A percentile compares a stretch with the other conserved stretches of the same genome.
These are phyloP conservation scores for Pseudevernia furfuracea DNA, from an alignment of 495 filamentous ascomycete species.

Conservation along the genomic window DNA sequence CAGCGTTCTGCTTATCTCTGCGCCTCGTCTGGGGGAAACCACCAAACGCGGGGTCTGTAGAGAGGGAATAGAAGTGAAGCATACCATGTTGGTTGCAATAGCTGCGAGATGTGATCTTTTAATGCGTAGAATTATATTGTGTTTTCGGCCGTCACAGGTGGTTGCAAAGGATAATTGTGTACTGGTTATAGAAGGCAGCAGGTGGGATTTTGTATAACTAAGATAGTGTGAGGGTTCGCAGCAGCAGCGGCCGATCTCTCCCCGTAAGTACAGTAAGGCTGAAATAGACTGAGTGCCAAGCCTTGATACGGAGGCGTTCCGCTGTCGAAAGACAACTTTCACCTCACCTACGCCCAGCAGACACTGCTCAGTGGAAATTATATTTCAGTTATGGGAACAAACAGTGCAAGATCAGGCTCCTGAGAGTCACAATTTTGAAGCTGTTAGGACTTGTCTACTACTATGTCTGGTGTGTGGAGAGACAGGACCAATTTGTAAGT, in stretches of 20 bases:
- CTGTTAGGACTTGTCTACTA: background rate
- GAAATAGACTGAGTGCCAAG: background rate
- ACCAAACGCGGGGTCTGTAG: conserved; percentile 13
- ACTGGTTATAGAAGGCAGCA: background rate
- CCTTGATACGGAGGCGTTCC: background rate
- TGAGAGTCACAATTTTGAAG: background rate
- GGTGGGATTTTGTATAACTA: conserved; percentile 2
- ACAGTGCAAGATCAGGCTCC: background rate
- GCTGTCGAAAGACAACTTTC: background rate
- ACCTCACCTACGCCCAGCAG: background rate
- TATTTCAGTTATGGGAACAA: background rate
- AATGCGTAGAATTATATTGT: background rate
- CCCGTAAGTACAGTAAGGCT: conserved; percentile 15
- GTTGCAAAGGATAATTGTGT: background rate
- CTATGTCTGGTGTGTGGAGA: conserved; percentile 71
- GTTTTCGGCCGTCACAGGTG: background rate
- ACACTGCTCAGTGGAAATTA: background rate
- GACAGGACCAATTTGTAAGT: conserved; percentile 91
- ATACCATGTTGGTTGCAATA: conserved; percentile 12
- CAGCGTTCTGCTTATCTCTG: conserved; percentile 14
- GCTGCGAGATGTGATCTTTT: too few species aligned
- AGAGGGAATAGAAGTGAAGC: background rate
- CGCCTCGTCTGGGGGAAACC: background rate
- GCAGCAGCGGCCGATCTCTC: background rate
- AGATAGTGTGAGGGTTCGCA: background rate